A percentile compares a stretch with the other conserved stretches of the same genome.
These are phyloP conservation scores for Croton setiger DNA, from an alignment of 441 rosid genomes.

Conservation along the genomic window DNA sequence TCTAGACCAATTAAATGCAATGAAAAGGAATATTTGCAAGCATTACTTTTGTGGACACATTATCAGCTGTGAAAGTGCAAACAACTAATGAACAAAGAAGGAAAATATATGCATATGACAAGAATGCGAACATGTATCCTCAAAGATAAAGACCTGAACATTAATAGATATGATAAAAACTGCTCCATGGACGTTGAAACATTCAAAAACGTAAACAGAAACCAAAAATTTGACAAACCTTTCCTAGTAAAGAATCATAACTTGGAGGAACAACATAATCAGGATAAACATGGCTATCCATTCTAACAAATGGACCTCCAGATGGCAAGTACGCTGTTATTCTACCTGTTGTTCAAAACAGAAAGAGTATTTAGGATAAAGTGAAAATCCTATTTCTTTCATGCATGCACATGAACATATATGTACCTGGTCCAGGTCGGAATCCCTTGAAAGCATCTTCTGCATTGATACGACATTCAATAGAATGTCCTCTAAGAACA, in stretches of 20 bases:
- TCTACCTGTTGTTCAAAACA: constrained; percentile 58
- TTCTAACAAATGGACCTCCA: constrained; percentile 97
- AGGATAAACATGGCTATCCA: constrained; percentile 97
- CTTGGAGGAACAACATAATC: constrained; percentile 98
- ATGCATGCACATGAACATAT: constrained; percentile 9
- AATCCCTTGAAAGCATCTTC: constrained; percentile 95
- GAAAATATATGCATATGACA: not conserved
- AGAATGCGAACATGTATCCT: not conserved
- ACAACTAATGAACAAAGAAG: not conserved
- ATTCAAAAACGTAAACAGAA: constrained; percentile 11
- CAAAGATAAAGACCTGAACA: not conserved
- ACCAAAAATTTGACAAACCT: constrained; percentile 46
- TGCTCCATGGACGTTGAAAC: not conserved
- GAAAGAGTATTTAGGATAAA: not conserved
- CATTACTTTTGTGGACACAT: no score
- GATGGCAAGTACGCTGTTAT: constrained; percentile 91
- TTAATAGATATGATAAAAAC: not conserved
- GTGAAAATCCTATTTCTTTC: constrained; percentile 6
- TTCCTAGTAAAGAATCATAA: constrained; percentile 93
- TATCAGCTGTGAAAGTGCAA: not conserved
- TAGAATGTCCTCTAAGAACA: constrained; percentile 93
- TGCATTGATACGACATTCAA: constrained; percentile 98
- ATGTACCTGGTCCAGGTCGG: constrained; percentile 94
- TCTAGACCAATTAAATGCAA: no score
- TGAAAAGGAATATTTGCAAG: no score